Evolutionary conservation across 257 asterid genomes (phyloP), one percentile per base, ranked within the genome.

Genomic region (Solanum ossicruentum): DNA sequence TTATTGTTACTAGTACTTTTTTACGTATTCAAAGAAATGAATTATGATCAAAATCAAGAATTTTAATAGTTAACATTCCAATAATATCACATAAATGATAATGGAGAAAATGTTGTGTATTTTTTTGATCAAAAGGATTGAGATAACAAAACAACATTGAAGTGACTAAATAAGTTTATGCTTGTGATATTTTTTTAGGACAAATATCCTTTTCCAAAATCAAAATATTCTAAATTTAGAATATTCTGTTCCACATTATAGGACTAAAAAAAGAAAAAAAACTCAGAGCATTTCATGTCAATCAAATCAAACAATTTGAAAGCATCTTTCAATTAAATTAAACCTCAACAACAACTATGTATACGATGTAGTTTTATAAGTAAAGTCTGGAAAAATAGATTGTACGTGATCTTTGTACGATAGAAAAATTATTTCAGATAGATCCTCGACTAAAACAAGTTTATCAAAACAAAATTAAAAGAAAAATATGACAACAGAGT

Each of bases 131-230:
- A 79, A 55, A 78, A 39, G 32, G 10, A 57, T 55, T 55, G 67
- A 52, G 17, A 60, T 47, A 73, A 87, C 81, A 69, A 66, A 79
- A 88, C 86, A 89, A 84, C 82, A 87, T 85, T 88, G 95, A 93
- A 90, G 88, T 90, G 97, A 93, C 93, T 91, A 91, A 89, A 86
- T 92, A 89, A 28, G 90, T 90, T 89, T 89, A 65, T 63, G 26
- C 41, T 63, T 18, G 80, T 66, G 89, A 81, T 90, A 88, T 58
- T 32, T 67, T 67, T 67, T 4, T 0, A 7, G 21, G 75, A 32
- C 47, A 67, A 67, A 67, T 32, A 66, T 67, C 21, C 75, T 15
- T 66, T 66, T 28, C 21, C 10, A 66, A 66, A 28, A 28, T 66
- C 12, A 15, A 66, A 80, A 88, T 58, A 72, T 58, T 43, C 16